These are phyloP conservation scores for Haematococcus lacustris DNA, from an alignment of 139 green algal species.

Conservation along the genomic window DNA sequence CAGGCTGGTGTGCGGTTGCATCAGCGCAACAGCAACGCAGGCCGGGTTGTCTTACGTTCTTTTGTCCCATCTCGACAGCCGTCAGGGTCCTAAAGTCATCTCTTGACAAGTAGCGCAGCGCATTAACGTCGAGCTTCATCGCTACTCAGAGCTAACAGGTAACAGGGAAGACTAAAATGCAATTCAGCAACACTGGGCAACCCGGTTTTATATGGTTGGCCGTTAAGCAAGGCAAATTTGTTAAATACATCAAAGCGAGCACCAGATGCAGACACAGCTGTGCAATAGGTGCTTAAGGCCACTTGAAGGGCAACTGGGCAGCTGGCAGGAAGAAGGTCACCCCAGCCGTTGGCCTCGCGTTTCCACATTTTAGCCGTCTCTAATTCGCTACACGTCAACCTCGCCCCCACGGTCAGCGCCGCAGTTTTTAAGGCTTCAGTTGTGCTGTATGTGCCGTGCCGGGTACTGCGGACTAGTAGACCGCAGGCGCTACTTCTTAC, in stretches of 20 bases:
- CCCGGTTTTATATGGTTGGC: background rate
- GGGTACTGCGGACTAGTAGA: too few species aligned
- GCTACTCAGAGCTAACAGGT: background rate
- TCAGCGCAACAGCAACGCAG: background rate
- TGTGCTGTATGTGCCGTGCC: too few species aligned
- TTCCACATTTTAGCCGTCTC: too few species aligned
- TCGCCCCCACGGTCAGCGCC: too few species aligned
- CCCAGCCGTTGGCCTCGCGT: too few species aligned
- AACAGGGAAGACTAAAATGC: background rate
- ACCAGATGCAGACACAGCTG: background rate
- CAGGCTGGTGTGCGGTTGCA: background rate
- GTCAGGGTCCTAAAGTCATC: conserved; percentile 93
- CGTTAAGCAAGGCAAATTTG: background rate
- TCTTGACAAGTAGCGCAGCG: conserved; percentile 85
- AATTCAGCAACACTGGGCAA: background rate
- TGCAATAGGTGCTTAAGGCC: too few species aligned
- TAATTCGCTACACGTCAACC: too few species aligned
- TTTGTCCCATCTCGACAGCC: conserved; percentile 95
- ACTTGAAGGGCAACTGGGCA: too few species aligned
- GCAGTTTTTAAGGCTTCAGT: too few species aligned
- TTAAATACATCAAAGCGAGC: background rate
- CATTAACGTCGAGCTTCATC: conserved; percentile 98
- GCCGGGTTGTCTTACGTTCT: conserved; percentile 65
- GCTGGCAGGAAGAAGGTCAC: too few species aligned
- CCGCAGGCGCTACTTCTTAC: too few species aligned